A percentile compares a stretch with the other conserved stretches of the same genome.
Evolutionary conservation across 2,329 filamentous ascomycete genomes (phyloP).

Genomic region (Lachnellula willkommii): DNA sequence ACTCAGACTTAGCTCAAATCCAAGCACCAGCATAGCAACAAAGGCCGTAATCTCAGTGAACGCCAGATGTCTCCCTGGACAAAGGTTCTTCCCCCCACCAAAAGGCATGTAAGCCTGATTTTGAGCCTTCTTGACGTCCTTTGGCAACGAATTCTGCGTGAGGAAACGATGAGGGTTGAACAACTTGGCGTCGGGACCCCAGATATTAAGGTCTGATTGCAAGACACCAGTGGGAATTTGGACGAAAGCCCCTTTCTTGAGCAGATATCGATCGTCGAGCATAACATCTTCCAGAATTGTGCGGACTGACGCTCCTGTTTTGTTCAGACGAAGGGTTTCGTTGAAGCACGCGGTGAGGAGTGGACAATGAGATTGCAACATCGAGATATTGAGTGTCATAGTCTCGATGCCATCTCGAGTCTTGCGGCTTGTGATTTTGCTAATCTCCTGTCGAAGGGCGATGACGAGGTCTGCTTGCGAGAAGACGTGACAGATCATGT

Average conservation of each 20-base stretch:
- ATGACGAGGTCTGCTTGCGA: conserved; percentile 26
- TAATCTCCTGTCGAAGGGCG: conserved; percentile 29
- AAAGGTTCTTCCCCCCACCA: conserved; percentile 36
- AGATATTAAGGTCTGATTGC: conserved; percentile 36
- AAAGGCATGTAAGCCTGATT: conserved; percentile 31
- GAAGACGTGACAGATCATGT: conserved; percentile 33
- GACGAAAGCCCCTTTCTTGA: conserved; percentile 38
- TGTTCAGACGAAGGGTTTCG: conserved; percentile 39
- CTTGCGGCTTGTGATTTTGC: conserved; percentile 8
- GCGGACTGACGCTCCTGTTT: conserved; percentile 35
- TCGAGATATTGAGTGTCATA: conserved; percentile 33
- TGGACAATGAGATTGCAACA: conserved; percentile 35
- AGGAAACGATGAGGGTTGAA: conserved; percentile 42
- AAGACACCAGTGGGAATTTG: conserved; percentile 40
- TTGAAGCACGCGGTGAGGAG: conserved; percentile 40
- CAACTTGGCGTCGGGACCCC: conserved; percentile 37
- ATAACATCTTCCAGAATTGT: conserved; percentile 38
- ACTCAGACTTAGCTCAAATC: conserved; percentile 26
- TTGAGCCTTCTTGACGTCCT: conserved; percentile 9
- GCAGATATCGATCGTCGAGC: conserved; percentile 36
- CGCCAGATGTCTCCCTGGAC: conserved; percentile 35
- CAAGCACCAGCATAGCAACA: conserved; percentile 30
- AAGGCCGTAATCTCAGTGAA: conserved; percentile 35
- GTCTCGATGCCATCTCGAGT: conserved; percentile 3
- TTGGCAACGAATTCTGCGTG: conserved; percentile 4